Conservation (phyloP, 2,329 filamentous ascomycete species). For the Hymenoscyphus occultus region DNA sequence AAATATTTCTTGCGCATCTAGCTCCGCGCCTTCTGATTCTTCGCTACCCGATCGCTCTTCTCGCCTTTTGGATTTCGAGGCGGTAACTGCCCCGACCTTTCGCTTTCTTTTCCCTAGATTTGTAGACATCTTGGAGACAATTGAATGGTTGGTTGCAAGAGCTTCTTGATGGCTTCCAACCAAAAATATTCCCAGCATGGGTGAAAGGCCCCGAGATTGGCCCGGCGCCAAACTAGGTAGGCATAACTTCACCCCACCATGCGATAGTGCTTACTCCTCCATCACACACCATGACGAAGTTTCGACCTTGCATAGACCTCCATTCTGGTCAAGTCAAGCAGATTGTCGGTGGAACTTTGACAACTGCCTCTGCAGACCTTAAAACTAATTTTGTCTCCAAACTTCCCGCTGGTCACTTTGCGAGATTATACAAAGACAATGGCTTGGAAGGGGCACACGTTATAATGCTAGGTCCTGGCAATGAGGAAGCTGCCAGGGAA, state of each 20-base stretch:
- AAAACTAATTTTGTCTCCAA: constrained; percentile 92
- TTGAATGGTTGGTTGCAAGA: not conserved
- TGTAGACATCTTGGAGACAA: constrained; percentile 24
- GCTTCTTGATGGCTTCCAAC: constrained; percentile 12
- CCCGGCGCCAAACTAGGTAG: not conserved
- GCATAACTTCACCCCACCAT: constrained; percentile 8
- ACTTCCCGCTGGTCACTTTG: constrained; percentile 78
- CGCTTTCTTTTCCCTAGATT: constrained; percentile 50
- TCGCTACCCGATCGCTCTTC: constrained; percentile 21
- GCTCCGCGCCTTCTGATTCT: constrained; percentile 32
- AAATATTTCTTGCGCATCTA: constrained; percentile 71
- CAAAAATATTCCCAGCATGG: constrained; percentile 15
- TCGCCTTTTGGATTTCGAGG: constrained; percentile 22
- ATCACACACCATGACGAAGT: constrained; percentile 70
- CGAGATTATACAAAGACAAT: constrained; percentile 74
- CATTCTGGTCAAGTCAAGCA: constrained; percentile 98
- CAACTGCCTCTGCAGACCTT: constrained; percentile 61
- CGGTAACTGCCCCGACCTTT: constrained; percentile 33
- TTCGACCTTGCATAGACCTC: constrained; percentile 94
- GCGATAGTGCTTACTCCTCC: constrained; percentile 3
- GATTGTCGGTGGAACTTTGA: constrained; percentile 92
- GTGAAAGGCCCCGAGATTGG: constrained; percentile 14
- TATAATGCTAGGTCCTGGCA: constrained; percentile 91
- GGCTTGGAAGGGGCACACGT: constrained; percentile 79
- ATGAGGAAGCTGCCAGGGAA: constrained; percentile 74